Evolutionary conservation across 2,329 filamentous ascomycete species (phyloP).

Genomic region (Blastomyces percursus): DNA sequence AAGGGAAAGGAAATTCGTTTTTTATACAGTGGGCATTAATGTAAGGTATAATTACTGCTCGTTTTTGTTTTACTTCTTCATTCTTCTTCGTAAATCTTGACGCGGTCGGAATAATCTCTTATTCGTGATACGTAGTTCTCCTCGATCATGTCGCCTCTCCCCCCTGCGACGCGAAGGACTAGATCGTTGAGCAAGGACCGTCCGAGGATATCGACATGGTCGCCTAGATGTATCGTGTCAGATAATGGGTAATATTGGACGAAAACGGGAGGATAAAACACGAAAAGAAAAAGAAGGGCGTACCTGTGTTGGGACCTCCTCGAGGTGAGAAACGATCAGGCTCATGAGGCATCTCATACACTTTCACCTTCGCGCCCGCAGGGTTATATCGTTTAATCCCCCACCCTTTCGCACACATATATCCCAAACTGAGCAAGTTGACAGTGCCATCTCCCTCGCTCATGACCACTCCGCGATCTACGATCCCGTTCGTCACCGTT

Average conservation of each 20-base stretch:
- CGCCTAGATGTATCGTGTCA: conserved; percentile 45
- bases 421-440: conserved; percentile 79
- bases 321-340: conserved; percentile 84
- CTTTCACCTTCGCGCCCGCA: conserved; percentile 65
- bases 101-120: conserved; percentile 65
- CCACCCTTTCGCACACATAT: conserved; percentile 97
- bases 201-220: conserved; percentile 94
- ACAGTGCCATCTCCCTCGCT: conserved; percentile 96
- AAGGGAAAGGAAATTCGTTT: background rate
- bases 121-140: conserved; percentile 75
- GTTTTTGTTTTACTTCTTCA: background rate
- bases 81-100: conserved; percentile 64
- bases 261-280: background rate
- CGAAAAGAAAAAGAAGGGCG: background rate
- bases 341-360: conserved; percentile 94
- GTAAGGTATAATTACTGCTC: background rate
- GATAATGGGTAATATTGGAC: background rate
- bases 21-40: background rate
- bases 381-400: conserved; percentile 89
- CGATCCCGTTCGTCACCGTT: conserved; percentile 33
- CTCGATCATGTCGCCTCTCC: conserved; percentile 66
- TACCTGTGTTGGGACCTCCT: conserved; percentile 53
- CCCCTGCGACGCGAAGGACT: conserved; percentile 74
- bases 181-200: conserved; percentile 82
- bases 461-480: conserved; percentile 85